A percentile compares a stretch with the other conserved stretches of the same genome.
Conservation (phyloP, 1,284 basidiomycete species). For the Takashimella tepidaria region DNA sequence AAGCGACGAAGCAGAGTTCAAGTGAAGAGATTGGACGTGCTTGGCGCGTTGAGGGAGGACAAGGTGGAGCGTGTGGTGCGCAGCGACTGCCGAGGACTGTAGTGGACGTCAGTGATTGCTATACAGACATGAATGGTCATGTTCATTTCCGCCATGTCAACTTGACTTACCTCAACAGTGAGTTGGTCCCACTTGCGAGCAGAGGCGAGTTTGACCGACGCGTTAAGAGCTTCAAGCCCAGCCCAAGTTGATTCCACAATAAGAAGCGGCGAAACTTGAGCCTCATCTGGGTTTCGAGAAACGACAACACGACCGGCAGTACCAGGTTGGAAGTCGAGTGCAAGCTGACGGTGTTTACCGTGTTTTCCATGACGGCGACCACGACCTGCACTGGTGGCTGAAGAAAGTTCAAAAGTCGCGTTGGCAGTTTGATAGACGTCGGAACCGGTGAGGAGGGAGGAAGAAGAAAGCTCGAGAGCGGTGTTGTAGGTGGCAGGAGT, state of each 20-base stretch:
- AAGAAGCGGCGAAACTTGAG: constrained; percentile 7
- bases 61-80: constrained; percentile 19
- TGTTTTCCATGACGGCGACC: too few relatives aligned
- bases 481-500: background rate
- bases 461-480: background rate
- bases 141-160: too few relatives aligned
- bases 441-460: background rate
- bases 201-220: constrained; percentile 11
- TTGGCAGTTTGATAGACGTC: constrained; percentile 16
- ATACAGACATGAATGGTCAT: background rate
- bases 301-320: constrained; percentile 17
- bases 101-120: background rate
- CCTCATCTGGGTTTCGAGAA: constrained; percentile 12
- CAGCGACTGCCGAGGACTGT: background rate
- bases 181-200: constrained; percentile 7
- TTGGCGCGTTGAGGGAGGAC: constrained; percentile 13
- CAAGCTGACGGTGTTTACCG: constrained; percentile 3
- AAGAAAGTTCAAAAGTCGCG: constrained; percentile 15
- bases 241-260: constrained; percentile 22
- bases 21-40: constrained; percentile 11
- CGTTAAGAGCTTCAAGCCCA: constrained; percentile 5
- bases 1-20: constrained; percentile 12
- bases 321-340: constrained; percentile 13
- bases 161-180: constrained; percentile 12
- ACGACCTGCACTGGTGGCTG: too few relatives aligned